Base-by-base conservation (phyloP, 2,329 filamentous ascomycete genomes). In the Trichophyton schoenleinii region DNA sequence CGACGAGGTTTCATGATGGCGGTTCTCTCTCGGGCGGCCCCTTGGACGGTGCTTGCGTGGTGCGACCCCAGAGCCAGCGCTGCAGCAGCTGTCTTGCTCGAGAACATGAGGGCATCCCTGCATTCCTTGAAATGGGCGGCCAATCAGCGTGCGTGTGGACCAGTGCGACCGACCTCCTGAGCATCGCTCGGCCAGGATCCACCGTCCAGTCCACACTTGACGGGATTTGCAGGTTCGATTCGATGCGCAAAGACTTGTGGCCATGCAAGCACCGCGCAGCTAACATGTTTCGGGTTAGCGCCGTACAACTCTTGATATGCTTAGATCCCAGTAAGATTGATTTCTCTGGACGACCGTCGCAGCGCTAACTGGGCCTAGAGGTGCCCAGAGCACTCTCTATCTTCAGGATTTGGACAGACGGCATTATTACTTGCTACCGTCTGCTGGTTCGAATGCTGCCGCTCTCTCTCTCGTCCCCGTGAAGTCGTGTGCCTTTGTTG, bases 101-200 rank as follows among this genome's bases (percentile, higher is more conserved):
- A 53, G 49, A 53, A 53, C 49, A 53, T 53, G 41, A 34, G 41
- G 22, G 42, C 28, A 62, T 60, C 61, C 61, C 57, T 60, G 61
- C 58, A n/a, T n/a, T 52, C 58, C 61, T 62, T 57, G 46, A 62
- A 62, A 60, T 60, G 0, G 15, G 15, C 34, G 44, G 57, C 61
- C 61, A 62, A 62, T 62, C 58, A 60, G 58, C 15, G 25, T 7
- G 8, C 15, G 38, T 18, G 22, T 31, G 36, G 31, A 6, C 22
- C 4, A 31, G 9, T 9, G 9, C 7, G 25, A 34, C 28, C 34
- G 31, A 42, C 34, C 55, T 57, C 55, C 22, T 48, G 38, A 44
- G 44, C 60, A 36, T 36, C 41, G 34, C 34, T 53, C 41, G 31
- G 18, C 31, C 60, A 52, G 34, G 55, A 38, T 38, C 34, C 34